Evolutionary conservation across 2,329 filamentous ascomycete genomes (phyloP), one percentile per base, ranked within the genome.

Genomic region (Fusarium drepaniforme): DNA sequence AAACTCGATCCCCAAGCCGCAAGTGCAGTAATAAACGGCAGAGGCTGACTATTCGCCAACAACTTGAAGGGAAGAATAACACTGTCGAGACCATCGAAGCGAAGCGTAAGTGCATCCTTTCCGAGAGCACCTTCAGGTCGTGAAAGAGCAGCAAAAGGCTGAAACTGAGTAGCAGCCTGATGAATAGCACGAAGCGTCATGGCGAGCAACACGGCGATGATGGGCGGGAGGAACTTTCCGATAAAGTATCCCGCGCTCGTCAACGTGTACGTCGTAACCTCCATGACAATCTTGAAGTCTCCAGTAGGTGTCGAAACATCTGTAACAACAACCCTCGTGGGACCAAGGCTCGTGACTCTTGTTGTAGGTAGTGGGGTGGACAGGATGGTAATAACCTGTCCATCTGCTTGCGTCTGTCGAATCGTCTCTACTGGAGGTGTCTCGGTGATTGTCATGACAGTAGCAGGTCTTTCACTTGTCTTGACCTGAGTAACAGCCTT

Each of bases 111-210:
- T 0, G 86, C 86, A 37, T 87, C 82, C 0, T 76, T 73, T 0
- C 86, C 86, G 0, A 76, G 61, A 0, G 84, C 84, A 7, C 86
- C 86, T 1, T 78, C 75, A 0, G 79, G 72, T 11, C 76, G 78
- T 8, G 83, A 79, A 3, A 89, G 77, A 1, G 84, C 82, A 61
- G 85, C 83, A 73, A 87, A 87, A 2, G 86, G 86, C 67, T 85
- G 84, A 49, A 84, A 85, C 13, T 84, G 80, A 63, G 85, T 84
- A 1, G 81, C 84, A 65, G 83, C 82, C 61, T 81, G 78, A 68
- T 85, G 83, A 64, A 86, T 73, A 23, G 85, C 80, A 4, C 85
- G 81, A 38, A 86, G 80, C 0, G 82, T 82, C 57, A 86, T 82
- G 12, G 81, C 80, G 3, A 86, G 78, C 16, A 83, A 63, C 1